Evolutionary conservation across 768 basidiomycete species (phyloP).

Genomic region (Fistulinella prunicolor): DNA sequence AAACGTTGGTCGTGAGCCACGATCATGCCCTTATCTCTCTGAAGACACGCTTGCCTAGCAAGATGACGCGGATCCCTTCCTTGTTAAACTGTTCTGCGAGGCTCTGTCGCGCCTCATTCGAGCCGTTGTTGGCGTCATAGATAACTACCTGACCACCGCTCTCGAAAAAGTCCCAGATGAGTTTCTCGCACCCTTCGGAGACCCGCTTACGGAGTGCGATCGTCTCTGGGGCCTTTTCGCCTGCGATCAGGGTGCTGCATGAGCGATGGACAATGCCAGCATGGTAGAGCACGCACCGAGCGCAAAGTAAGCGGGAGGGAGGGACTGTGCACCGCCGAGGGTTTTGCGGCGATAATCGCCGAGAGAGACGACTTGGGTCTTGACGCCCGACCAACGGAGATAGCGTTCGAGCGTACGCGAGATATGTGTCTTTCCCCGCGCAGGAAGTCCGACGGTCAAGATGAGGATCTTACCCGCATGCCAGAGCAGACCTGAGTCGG

Average conservation of each 20-base stretch:
- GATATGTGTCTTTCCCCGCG: conserved; percentile 95
- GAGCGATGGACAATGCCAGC: background rate
- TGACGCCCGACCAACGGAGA: conserved; percentile 96
- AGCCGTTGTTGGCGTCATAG: conserved; percentile 97
- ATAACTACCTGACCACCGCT: conserved; percentile 93
- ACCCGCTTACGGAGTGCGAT: conserved; percentile 71
- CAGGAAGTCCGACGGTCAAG: conserved; percentile 89
- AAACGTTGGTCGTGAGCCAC: conserved; percentile 9
- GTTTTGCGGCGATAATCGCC: conserved; percentile 93
- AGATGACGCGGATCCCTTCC: conserved; percentile 85
- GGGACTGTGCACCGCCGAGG: conserved; percentile 80
- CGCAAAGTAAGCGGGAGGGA: conserved; percentile 92
- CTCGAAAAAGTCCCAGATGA: conserved; percentile 86
- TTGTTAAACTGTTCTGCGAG: conserved; percentile 85
- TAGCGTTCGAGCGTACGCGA: conserved; percentile 96
- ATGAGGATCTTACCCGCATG: conserved; percentile 96
- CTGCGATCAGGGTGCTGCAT: conserved; percentile 34
- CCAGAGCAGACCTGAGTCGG: conserved; percentile 80
- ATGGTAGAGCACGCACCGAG: conserved; percentile 56
- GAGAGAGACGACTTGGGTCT: conserved; percentile 90
- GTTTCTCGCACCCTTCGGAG: conserved; percentile 77
- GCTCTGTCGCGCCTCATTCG: conserved; percentile 57
- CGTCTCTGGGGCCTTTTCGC: conserved; percentile 80
- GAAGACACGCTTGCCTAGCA: conserved; percentile 62
- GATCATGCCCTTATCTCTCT: background rate